Base-by-base conservation (phyloP, 257 asterid species). In the Solanum ossicruentum region DNA sequence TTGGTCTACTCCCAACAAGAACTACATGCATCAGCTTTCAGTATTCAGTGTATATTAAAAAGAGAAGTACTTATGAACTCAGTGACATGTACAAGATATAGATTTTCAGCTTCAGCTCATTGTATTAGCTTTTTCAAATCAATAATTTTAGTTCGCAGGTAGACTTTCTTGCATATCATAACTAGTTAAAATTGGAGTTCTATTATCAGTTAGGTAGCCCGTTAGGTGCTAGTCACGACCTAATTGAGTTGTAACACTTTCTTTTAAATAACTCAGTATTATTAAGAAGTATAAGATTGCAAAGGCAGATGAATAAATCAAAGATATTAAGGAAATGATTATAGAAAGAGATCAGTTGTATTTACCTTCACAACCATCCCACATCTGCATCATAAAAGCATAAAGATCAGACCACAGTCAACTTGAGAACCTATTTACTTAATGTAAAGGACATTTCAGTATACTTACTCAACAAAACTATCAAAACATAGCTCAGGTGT, bases 291-390 rank as follows among this genome's bases (percentile, higher is more conserved):
- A 70, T 39, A 70, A 70, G 79, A 39, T 18, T 70, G 52, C 26
- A 18, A 39, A 15, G 0, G 28, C 26, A 78, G 26, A 67, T 32
- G 20, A 17, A 52, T 39, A 66, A 63, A 77, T 26, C 5, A 17
- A 77, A 77, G 82, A 77, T 51, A 77, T 26, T 26, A 65, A 20
- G 80, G 56, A 70, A 81, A n/a, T 32, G 15, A 7, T 21, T 39
- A 80, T 8, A 66, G 57, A 81, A 69, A 54, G 79, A 47, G 73
- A 66, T 75, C 21, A 15, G 54, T 15, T 71, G 58, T 73, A 90
- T 88, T 88, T 83, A 93, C 98, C 98, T 95, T 95, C 80, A 94
- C 92, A 87, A 95, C 89, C 99, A 95, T 92, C 87, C 98, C 99
- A 83, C 97, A 92, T 88, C 98, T 95, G 94, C 88, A 91, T 15